These are phyloP conservation scores for Lentinula guzmanii DNA, from an alignment of 768 basidiomycete genomes.

Conservation along the genomic window DNA sequence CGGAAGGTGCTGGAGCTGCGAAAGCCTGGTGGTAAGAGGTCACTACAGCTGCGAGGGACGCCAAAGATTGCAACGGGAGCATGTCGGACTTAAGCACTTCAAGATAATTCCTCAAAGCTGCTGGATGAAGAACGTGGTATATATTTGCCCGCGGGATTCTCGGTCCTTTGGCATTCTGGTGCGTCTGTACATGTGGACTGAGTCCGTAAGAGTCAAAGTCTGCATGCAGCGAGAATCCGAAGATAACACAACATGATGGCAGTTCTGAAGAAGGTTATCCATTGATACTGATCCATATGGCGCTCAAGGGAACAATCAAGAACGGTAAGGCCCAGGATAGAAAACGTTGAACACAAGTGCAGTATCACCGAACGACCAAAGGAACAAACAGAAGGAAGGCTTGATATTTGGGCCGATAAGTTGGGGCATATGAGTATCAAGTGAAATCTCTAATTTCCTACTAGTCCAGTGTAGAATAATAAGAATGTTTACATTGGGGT, in stretches of 20 bases:
- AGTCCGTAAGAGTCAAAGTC: not conserved
- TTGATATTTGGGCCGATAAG: not conserved
- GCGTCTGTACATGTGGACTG: not conserved
- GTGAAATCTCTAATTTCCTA: not conserved
- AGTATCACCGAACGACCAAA: not conserved
- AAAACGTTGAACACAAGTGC: not conserved
- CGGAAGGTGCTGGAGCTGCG: conserved; percentile 1
- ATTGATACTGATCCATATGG: not conserved
- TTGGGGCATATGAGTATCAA: not conserved
- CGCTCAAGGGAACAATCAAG: not conserved
- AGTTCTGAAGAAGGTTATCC: not conserved
- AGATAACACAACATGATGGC: not conserved
- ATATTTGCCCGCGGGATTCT: not conserved
- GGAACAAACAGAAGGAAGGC: not conserved
- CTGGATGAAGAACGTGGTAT: not conserved
- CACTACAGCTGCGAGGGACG: not conserved
- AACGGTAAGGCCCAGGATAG: not conserved
- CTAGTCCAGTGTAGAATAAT: not conserved
- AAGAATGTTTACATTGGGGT: not conserved
- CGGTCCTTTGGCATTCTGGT: not conserved
- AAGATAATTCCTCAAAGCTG: not conserved
- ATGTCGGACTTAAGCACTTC: not conserved
- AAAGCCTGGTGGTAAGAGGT: not conserved
- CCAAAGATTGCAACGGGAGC: not conserved
- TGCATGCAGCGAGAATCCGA: not conserved